Conservation (phyloP, 163 green algal genomes). For the Scenedesmus sp. region DNA sequence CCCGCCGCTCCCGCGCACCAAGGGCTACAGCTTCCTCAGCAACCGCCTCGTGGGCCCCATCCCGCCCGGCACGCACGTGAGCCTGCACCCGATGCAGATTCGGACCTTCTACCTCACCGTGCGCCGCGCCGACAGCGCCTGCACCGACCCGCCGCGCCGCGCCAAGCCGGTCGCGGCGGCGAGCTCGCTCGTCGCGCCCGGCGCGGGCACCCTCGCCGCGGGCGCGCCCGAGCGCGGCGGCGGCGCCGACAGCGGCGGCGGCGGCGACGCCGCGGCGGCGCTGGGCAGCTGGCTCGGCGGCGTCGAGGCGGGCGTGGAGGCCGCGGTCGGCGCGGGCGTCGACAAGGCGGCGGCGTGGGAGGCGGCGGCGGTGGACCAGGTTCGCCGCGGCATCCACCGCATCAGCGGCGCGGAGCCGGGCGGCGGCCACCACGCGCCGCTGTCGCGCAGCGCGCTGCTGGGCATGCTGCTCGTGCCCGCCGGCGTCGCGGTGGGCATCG, state of each 20-base stretch:
- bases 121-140: not conserved
- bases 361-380: not conserved
- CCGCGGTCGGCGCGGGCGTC: not conserved
- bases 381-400: not conserved
- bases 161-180: not conserved
- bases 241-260: not conserved
- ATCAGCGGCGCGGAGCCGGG: not conserved
- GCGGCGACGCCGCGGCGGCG: not conserved
- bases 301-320: not conserved
- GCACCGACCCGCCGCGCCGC: not conserved
- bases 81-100: slow-evolving; percentile 20
- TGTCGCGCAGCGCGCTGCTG: not conserved
- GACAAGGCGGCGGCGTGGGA: not conserved
- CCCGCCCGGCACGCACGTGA: not conserved
- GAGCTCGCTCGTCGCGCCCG: too few relatives aligned
- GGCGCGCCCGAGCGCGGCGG: too few relatives aligned
- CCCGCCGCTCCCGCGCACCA: not conserved
- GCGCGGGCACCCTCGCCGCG: too few relatives aligned
- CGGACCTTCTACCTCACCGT: slow-evolving; percentile 17
- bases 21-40: not conserved
- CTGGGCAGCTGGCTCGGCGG: too few relatives aligned
- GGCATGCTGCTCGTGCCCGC: not conserved
- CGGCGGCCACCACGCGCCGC: not conserved
- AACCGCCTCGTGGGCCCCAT: slow-evolving; percentile 1
- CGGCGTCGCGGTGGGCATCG: not conserved